Evolutionary conservation across 768 basidiomycete genomes (phyloP), one percentile per base, ranked within the genome.

Genomic region (Xerocomellus intermedius): DNA sequence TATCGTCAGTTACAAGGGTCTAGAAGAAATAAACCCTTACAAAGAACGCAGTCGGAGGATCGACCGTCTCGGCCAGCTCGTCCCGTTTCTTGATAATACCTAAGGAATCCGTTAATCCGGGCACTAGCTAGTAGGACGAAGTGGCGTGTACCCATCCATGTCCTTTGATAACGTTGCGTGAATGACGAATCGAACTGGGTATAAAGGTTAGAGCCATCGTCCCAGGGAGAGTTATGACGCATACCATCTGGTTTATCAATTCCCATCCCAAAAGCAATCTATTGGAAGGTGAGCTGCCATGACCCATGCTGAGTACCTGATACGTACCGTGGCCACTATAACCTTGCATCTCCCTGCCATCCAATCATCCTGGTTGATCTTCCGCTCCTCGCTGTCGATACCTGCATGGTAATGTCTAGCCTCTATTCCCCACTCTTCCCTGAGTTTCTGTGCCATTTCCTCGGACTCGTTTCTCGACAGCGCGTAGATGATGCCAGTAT

Each of bases 201-300:
- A 56, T 46, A 30, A n/a, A 36, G 4, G 37, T 62, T 35, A 66
- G 24, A 14, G 2, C 13, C 14, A 46, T 42, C 35, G 28, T 38
- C 13, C 3, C 41, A 8, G 10, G 19, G 12, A 28, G 45, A 26
- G 26, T 55, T 9, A 13, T 48, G 22, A 33, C 21, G 9, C 74
- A 58, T 68, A 88, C 88, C 89, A 62, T 91, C 82, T 6, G 84
- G 70, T 69, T 95, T 94, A 71, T 95, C 91, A 47, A 96, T 91
- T 1, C 96, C 95, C 94, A 98, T 98, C 12, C 96, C 96, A 69
- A 98, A 98, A 0, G 94, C 94, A 60, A 94, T 84, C 93, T 94
- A 64, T 33, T 22, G 37, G 49, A 56, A 16, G 3, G 24, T 66
- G 19, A 48, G 42, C 36, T 3, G 30, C 47, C 22, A 42, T 16